These are phyloP conservation scores for Mycena citricolor DNA, from an alignment of 1,284 basidiomycete genomes.

Conservation along the genomic window DNA sequence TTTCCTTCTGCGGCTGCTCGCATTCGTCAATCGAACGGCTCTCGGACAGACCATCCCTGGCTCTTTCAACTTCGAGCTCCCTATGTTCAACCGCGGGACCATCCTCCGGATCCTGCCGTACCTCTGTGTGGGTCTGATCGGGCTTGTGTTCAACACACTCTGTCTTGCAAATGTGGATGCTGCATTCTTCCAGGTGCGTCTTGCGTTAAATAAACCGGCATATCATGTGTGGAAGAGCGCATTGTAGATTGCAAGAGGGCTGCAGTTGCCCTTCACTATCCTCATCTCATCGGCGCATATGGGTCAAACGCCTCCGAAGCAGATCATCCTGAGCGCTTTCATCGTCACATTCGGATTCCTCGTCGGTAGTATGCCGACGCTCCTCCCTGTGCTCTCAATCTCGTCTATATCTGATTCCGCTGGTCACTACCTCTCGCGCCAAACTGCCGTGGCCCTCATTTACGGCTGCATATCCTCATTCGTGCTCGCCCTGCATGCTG, in stretches of 20 bases:
- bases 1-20: conserved; percentile 45
- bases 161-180: conserved; percentile 62
- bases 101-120: conserved; percentile 48
- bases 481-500: conserved; percentile 58
- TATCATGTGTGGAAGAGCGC: no score
- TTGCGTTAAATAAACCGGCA: background rate
- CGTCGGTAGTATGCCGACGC: conserved; percentile 39
- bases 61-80: conserved; percentile 41
- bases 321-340: conserved; percentile 46
- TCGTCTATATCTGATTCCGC: conserved; percentile 19
- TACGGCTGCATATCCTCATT: conserved; percentile 58
- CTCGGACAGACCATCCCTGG: background rate
- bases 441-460: conserved; percentile 43
- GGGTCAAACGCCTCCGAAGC: conserved; percentile 36
- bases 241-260: conserved; percentile 67
- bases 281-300: conserved; percentile 43
- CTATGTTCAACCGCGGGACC: conserved; percentile 39
- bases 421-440: conserved; percentile 1
- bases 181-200: conserved; percentile 38
- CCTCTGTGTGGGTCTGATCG: conserved; percentile 50
- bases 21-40: conserved; percentile 31
- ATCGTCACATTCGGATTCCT: conserved; percentile 53
- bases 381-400: conserved; percentile 25
- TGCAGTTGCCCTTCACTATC: conserved; percentile 65
- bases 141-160: conserved; percentile 62